Evolutionary conservation across 805 yeast species (phyloP), one percentile per base, ranked within the genome.

Genomic region (Kuraishia piskuri): DNA sequence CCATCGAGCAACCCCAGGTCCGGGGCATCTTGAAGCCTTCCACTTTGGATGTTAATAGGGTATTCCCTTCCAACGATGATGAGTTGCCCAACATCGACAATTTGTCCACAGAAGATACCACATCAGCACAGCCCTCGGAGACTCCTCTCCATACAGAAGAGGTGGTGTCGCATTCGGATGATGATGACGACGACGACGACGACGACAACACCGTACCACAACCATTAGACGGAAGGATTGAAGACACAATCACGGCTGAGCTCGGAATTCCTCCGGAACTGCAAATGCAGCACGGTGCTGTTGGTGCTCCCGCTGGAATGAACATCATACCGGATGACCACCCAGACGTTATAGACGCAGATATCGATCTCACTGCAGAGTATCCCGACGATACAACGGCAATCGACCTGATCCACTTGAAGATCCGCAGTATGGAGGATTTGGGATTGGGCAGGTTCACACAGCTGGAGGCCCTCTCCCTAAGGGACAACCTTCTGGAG

Each of bases 401-500:
- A 26, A 70, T 88, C 37, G 90, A 86, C 52, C 68, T 89, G 57
- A 73, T 86, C 20, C 96, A 89, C 63, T 68, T 86, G 63, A 87
- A 86, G 67, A 81, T 89, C 46, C 62, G 72, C 9, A 78, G 86
- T 0, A 61, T 90, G 61, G 84, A 81, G 53, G 88, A 77, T 55
- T 71, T 89, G 58, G 72, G 79, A 31, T 68, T 89, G 49, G 65
- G 63, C 14, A 71, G 88, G 54, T 88, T 90, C 64, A 63, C 47
- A 1, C 67, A 79, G 25, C 70, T 90, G 55, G 83, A 79, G 58
- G 64, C 74, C 3, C 70, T 92, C 21, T 86, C 90, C 56, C 73
- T 94, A 55, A 79, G 99, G 64, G 96, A 90, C 63, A 94, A 94
- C 67, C 71, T 90, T 58, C 73, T 94, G 45, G 83, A 86, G 25